These are phyloP conservation scores for Avena eriantha DNA, from an alignment of 176 grass and related monocot species.

Conservation along the genomic window DNA sequence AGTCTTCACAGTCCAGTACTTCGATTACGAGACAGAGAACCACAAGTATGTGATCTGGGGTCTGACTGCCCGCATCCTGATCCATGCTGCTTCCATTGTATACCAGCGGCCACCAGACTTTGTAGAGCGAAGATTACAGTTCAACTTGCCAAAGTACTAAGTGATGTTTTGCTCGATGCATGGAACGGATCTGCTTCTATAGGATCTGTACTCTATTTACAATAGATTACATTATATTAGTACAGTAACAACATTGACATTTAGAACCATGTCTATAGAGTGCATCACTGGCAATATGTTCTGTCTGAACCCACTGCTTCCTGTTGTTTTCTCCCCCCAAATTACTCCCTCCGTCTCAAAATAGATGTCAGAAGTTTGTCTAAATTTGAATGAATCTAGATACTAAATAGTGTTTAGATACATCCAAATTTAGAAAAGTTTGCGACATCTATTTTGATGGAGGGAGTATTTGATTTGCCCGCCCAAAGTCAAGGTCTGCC, in stretches of 20 bases:
- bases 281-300: neutral
- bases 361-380: too few species aligned
- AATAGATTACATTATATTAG: neutral
- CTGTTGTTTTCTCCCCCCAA: too few species aligned
- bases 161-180: conserved; percentile 55
- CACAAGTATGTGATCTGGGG: conserved; percentile 74
- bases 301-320: too few species aligned
- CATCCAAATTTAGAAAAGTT: too few species aligned
- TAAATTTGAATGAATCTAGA: too few species aligned
- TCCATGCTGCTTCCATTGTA: conserved; percentile 69
- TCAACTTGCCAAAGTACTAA: conserved; percentile 50
- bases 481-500: too few species aligned
- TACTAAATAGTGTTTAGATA: too few species aligned
- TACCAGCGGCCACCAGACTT: conserved; percentile 61
- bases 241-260: neutral
- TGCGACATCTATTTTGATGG: too few species aligned
- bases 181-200: conserved; percentile 26
- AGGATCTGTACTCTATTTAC: conserved; percentile 1
- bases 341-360: too few species aligned
- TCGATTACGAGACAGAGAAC: conserved; percentile 49
- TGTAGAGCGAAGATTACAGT: conserved; percentile 54
- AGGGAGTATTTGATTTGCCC: too few species aligned
- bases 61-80: conserved; percentile 70
- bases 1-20: conserved; percentile 60
- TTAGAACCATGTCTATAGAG: neutral